Evolutionary conservation across 1,284 basidiomycete genomes (phyloP).

Genomic region (Pseudozyma thailandica): DNA sequence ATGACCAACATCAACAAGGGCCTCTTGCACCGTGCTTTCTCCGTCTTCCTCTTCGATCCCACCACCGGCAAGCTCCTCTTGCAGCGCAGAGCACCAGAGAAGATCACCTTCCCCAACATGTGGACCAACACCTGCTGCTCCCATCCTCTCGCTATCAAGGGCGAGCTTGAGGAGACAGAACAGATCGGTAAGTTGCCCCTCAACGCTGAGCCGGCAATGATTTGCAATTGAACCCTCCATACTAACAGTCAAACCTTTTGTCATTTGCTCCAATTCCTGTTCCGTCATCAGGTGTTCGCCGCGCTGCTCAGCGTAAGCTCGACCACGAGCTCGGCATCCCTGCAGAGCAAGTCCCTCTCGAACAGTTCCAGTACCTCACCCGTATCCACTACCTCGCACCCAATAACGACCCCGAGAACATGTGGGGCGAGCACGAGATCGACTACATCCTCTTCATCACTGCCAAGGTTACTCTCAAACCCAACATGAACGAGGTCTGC

Average conservation of each 20-base stretch:
- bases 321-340: slow-evolving; percentile 97
- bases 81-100: slow-evolving; percentile 93
- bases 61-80: slow-evolving; percentile 92
- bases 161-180: slow-evolving; percentile 78
- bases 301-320: slow-evolving; percentile 92
- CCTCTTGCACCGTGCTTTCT: slow-evolving; percentile 96
- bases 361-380: slow-evolving; percentile 93
- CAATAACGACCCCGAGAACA: slow-evolving; percentile 74
- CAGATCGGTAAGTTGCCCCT: slow-evolving; percentile 72
- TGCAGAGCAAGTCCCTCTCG: slow-evolving; percentile 75
- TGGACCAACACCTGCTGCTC: slow-evolving; percentile 99
- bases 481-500: slow-evolving; percentile 91
- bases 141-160: slow-evolving; percentile 80
- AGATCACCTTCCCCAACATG: slow-evolving; percentile 99
- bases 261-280: background rate
- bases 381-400: slow-evolving; percentile 98
- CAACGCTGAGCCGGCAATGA: background rate
- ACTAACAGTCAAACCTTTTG: background rate
- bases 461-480: slow-evolving; percentile 82
- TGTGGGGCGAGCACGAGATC: slow-evolving; percentile 99
- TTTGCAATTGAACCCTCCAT: background rate
- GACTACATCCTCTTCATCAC: slow-evolving; percentile 98
- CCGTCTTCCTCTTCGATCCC: slow-evolving; percentile 94
- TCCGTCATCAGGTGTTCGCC: slow-evolving; percentile 73
- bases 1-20: slow-evolving; percentile 97